These are phyloP conservation scores for Astragalus glycyphyllos DNA, from an alignment of 306 rosid species.

Conservation along the genomic window DNA sequence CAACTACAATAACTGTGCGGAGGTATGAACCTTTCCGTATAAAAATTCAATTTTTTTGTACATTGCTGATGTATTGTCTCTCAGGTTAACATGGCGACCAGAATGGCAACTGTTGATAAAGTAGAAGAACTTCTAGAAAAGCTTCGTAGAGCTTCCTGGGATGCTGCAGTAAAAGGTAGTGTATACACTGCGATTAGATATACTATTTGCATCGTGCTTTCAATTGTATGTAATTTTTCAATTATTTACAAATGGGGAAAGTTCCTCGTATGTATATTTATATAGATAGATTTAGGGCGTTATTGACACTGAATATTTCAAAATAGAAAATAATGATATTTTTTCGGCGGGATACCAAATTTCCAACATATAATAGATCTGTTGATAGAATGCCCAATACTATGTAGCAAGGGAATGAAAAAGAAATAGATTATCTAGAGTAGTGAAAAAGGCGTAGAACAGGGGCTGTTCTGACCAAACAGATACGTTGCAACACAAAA, in stretches of 20 bases:
- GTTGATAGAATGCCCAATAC: too few relatives aligned
- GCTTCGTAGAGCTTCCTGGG: slow-evolving; percentile 94
- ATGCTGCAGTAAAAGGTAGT: slow-evolving; percentile 89
- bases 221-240: slow-evolving; percentile 14
- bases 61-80: slow-evolving; percentile 42
- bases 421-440: too few relatives aligned
- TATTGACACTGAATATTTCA: neutral
- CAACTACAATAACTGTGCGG: slow-evolving; percentile 85
- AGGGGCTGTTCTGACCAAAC: too few relatives aligned
- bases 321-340: neutral
- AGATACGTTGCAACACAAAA: too few relatives aligned
- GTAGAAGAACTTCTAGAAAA: slow-evolving; percentile 92
- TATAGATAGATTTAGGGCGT: slow-evolving; percentile 9
- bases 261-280: neutral
- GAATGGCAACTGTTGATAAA: slow-evolving; percentile 95
- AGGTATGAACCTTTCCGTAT: slow-evolving; percentile 60
- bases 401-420: too few relatives aligned
- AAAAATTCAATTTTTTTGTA: slow-evolving; percentile 25
- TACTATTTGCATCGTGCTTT: slow-evolving; percentile 20
- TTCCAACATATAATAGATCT: too few relatives aligned
- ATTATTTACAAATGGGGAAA: slow-evolving; percentile 13
- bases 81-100: slow-evolving; percentile 98
- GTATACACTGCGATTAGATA: slow-evolving; percentile 22
- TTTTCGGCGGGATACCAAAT: too few relatives aligned
- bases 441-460: too few relatives aligned